Percentiles rank a stretch among this genome's conserved stretches.
Evolutionary conservation across 495 filamentous ascomycete genomes (phyloP).

Genomic region (Hypomontagnella submonticulosa): DNA sequence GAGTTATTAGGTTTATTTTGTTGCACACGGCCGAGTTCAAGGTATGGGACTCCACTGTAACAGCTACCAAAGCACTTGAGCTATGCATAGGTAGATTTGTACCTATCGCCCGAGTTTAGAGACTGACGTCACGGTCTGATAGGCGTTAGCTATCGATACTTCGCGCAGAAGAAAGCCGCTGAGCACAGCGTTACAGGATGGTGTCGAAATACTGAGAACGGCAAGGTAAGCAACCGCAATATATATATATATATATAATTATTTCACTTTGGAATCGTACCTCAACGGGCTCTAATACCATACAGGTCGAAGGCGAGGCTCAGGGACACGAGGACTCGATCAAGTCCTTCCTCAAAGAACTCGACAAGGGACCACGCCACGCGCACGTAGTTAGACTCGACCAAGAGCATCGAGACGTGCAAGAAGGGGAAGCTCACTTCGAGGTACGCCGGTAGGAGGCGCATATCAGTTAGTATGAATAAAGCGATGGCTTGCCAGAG

Average conservation of each 20-base stretch:
- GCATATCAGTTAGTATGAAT: not conserved
- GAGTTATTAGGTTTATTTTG: slow-evolving; percentile 59
- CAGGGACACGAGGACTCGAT: slow-evolving; percentile 76
- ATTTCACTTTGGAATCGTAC: slow-evolving; percentile 1
- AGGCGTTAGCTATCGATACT: slow-evolving; percentile 84
- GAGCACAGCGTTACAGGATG: slow-evolving; percentile 77
- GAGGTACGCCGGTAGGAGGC: slow-evolving; percentile 55
- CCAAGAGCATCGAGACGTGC: slow-evolving; percentile 68
- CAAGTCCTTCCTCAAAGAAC: slow-evolving; percentile 75
- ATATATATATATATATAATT: not conserved
- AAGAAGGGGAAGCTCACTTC: slow-evolving; percentile 74
- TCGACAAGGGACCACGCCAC: slow-evolving; percentile 75
- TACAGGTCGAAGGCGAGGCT: slow-evolving; percentile 88
- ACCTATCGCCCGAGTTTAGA: not conserved
- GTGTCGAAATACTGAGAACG: slow-evolving; percentile 79
- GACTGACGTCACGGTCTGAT: slow-evolving; percentile 37
- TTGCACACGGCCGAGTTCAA: slow-evolving; percentile 67
- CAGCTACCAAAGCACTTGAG: not conserved
- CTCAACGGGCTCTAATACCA: slow-evolving; percentile 8
- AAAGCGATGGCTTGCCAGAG: not conserved
- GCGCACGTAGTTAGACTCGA: slow-evolving; percentile 79
- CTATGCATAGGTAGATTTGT: no score
- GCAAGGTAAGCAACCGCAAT: slow-evolving; percentile 67
- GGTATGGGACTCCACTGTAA: slow-evolving; percentile 46
- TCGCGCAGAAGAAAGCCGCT: slow-evolving; percentile 74